Evolutionary conservation across 495 filamentous ascomycete species (phyloP).

Genomic region (Neurospora sp.): DNA sequence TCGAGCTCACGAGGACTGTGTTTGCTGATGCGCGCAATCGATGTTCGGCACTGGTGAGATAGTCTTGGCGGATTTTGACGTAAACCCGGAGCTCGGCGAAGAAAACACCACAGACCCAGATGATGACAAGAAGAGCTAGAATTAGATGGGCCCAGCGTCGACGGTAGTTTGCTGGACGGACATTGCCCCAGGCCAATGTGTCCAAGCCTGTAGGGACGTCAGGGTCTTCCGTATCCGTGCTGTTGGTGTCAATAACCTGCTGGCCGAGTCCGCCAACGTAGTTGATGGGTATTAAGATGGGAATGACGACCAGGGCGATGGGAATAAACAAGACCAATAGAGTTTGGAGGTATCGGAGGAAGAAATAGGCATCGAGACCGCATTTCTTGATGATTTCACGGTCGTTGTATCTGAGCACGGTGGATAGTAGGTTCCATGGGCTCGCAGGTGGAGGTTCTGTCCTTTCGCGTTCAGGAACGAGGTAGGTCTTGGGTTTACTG

Average conservation of each 20-base stretch:
- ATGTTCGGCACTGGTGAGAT: conserved; percentile 91
- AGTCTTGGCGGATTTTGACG: conserved; percentile 87
- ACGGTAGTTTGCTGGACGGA: conserved; percentile 54
- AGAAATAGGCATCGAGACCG: conserved; percentile 96
- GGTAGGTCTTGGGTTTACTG: conserved; percentile 79
- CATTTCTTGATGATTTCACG: conserved; percentile 91
- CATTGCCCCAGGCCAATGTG: conserved; percentile 81
- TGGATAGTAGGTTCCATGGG: conserved; percentile 56
- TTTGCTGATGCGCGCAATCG: conserved; percentile 91
- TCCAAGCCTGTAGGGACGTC: conserved; percentile 53
- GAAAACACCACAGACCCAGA: conserved; percentile 82
- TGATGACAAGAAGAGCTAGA: conserved; percentile 67
- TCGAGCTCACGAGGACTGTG: conserved; percentile 83
- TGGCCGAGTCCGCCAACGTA: conserved; percentile 58
- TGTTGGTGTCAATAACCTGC: conserved; percentile 9
- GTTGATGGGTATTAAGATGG: conserved; percentile 81
- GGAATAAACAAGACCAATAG: conserved; percentile 87
- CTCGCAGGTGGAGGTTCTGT: conserved; percentile 61
- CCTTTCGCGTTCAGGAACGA: conserved; percentile 81
- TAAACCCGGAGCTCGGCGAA: conserved; percentile 84
- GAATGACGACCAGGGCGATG: conserved; percentile 67
- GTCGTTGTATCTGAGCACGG: conserved; percentile 68
- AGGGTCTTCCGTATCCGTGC: conserved; percentile 1
- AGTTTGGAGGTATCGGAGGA: conserved; percentile 88
- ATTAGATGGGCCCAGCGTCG: conserved; percentile 87